phyloP scores from a whole-genome alignment of 2,329 filamentous ascomycete species.

The Sclerotinia trifoliorum region DNA sequence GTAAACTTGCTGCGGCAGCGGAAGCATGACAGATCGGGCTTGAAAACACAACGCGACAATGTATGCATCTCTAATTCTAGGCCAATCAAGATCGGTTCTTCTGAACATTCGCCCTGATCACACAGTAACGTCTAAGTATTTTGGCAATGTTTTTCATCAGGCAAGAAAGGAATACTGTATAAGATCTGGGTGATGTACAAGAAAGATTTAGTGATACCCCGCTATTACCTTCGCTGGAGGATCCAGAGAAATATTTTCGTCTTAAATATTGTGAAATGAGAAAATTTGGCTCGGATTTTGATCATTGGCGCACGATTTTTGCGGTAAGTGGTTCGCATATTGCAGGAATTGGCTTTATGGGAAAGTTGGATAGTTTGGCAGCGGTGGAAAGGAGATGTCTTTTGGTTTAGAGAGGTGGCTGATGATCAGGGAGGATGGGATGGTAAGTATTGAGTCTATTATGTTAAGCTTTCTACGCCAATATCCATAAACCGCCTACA shows the following conservation, averaged over 20 bases:
- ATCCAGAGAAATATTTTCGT: conserved; percentile 21
- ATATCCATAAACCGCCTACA: neutral
- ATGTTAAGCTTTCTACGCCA: neutral
- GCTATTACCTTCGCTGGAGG: conserved; percentile 10
- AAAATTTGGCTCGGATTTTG: conserved; percentile 18
- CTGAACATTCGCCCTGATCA: neutral
- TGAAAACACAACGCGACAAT: neutral
- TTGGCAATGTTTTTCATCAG: conserved; percentile 11
- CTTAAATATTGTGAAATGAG: conserved; percentile 25
- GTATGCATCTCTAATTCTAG: neutral
- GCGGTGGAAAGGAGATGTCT: conserved; percentile 16
- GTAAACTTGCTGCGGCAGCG: neutral
- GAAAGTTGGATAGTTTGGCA: conserved; percentile 1
- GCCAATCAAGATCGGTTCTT: neutral
- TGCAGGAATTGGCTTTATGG: conserved; percentile 17
- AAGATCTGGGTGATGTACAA: conserved; percentile 3
- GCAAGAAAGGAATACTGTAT: conserved; percentile 22
- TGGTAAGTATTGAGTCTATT: neutral
- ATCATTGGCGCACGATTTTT: conserved; percentile 21
- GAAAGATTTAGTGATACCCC: conserved; percentile 15
- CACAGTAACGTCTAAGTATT: neutral
- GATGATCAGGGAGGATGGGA: neutral
- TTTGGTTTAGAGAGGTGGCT: conserved; percentile 7
- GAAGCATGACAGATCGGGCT: neutral
- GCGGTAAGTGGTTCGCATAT: conserved; percentile 20